phyloP scores from a whole-genome alignment of 73 alveolate species.

The Effrenium voratum region DNA sequence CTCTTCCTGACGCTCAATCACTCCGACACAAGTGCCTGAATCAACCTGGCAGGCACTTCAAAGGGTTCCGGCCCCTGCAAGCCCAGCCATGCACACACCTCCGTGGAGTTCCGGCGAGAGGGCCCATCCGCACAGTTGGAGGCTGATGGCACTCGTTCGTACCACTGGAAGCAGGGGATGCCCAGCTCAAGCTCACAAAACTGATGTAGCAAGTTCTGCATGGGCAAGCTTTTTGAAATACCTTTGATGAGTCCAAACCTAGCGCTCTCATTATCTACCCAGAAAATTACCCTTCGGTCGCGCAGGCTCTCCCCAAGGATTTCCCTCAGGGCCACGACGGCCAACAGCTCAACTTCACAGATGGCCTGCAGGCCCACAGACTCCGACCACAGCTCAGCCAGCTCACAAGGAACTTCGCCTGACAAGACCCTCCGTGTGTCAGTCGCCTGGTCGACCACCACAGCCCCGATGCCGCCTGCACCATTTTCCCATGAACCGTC shows the following conservation, averaged over 20 bases:
- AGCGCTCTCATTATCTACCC: neutral
- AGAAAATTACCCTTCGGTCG: neutral
- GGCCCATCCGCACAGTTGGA: neutral
- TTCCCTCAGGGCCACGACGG: neutral
- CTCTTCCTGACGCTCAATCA: no score
- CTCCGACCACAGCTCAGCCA: neutral
- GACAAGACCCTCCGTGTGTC: no score
- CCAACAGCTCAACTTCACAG: neutral
- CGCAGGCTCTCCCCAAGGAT: neutral
- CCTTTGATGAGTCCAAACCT: neutral
- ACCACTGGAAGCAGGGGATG: neutral
- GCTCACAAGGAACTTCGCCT: neutral
- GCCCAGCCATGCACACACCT: no score
- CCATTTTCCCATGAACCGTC: no score
- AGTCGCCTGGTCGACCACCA: no score
- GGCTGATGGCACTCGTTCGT: neutral
- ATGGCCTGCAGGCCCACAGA: neutral
- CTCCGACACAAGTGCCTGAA: no score
- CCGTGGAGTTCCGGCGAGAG: neutral
- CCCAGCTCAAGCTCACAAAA: neutral
- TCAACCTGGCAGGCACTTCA: no score
- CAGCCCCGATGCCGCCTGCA: no score
- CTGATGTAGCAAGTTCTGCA: neutral
- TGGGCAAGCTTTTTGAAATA: neutral
- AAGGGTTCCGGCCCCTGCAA: no score